Evolutionary conservation across 225 moss, liverwort and hornwort species (phyloP), one percentile per base, ranked within the genome.

Genomic region (Straminergon stramineum): DNA sequence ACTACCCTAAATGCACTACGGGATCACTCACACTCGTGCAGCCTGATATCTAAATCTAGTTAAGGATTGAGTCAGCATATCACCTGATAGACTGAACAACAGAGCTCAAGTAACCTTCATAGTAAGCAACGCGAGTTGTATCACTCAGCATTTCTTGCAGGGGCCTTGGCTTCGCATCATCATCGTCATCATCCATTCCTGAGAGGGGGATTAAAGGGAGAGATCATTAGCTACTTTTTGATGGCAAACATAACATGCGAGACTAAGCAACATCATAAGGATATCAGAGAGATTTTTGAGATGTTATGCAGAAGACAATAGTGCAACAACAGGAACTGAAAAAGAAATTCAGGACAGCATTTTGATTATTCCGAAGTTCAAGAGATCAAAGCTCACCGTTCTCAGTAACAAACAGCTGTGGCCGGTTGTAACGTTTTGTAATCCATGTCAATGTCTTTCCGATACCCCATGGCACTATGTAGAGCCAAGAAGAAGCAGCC

Each of bases 141-240:
- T 99, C 97, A 58, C 21, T 89, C 70, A 94, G 57, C 76, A 91
- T 94, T 66, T 94, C 92, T 67, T 81, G 35, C 65, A 94, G 69
- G 10, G 94, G 87, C 56, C 88, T 87, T 66, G 90, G 88, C 35
- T 92, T 94, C 87, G 91, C 92, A 55, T 51, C 51, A 24, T 93
- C 92, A 89, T 99, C 97, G 86, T 84, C 26, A 24, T 96, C 95
- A 85, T 99, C 98, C 95, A 99, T 92, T 34, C 98, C 97, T 99
- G 53, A 60, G 22, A 79, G 32, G 81, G 5, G 56, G n/a, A 64
- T 39, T 28, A 28, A 28, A 86, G 21, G 32, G 63, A 68, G 81
- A 87, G 28, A 84, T 69, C n/a, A 81, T 75, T 63, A 70, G 62
- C 17, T 60, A 52, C 66, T 64, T 56, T n/a, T 71, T 39, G 75